Conservation (phyloP, 306 rosid species). For the Glycine soja region DNA sequence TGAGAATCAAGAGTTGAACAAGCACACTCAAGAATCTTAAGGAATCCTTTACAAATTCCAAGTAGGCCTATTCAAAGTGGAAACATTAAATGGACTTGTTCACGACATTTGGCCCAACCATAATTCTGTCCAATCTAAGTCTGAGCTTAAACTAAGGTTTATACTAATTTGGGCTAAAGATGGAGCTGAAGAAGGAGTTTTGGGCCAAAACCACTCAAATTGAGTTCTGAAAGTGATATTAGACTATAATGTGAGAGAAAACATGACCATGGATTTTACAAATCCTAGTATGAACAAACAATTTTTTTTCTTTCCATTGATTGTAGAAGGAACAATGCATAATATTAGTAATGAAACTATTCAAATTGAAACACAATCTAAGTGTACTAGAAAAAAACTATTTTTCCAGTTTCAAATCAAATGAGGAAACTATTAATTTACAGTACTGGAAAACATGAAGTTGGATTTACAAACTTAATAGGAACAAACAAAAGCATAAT, state of each 20-base stretch:
- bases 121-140: no score
- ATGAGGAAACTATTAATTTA: constrained; percentile 4
- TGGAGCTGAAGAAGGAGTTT: no score
- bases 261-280: constrained; percentile 17
- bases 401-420: constrained; percentile 39
- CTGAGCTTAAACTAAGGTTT: no score
- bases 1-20: no score
- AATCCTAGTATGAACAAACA: not conserved
- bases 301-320: not conserved
- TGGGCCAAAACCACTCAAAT: no score
- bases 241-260: not conserved
- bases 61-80: no score
- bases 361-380: constrained; percentile 36
- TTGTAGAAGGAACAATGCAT: not conserved
- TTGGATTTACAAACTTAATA: constrained; percentile 7
- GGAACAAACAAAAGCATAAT: not conserved
- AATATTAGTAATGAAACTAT: constrained; percentile 5
- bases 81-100: no score
- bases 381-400: not conserved
- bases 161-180: no score
- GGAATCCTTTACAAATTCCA: no score
- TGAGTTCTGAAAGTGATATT: no score
- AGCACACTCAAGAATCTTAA: no score
- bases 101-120: no score
- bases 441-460: constrained; percentile 8